Evolutionary conservation across 78 protist genomes (phyloP).

Genomic region (Isochrysis galbana): DNA sequence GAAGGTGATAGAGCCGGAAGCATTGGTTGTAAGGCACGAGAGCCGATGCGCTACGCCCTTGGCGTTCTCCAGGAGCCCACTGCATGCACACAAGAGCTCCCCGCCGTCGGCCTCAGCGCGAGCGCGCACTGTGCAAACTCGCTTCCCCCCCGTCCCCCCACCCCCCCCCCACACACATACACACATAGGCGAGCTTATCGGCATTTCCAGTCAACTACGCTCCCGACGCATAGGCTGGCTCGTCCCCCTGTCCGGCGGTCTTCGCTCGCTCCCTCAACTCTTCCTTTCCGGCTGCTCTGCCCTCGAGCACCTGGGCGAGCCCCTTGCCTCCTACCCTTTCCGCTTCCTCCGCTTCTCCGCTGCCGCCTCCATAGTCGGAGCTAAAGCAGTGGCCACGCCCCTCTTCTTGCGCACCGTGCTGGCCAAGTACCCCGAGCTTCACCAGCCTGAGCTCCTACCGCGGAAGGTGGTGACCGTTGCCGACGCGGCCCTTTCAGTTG

Average conservation of each 20-base stretch:
- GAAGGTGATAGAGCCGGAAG: no score
- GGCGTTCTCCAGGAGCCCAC: no score
- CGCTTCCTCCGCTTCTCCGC: neutral
- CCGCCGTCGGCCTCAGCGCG: no score
- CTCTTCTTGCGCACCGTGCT: neutral
- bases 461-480: neutral
- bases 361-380: neutral
- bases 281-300: neutral
- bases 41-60: no score
- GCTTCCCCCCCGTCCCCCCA: no score
- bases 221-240: neutral
- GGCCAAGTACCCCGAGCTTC: neutral
- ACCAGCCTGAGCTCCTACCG: neutral
- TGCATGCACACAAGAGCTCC: no score
- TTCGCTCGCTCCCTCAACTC: neutral
- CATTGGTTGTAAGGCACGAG: no score
- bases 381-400: neutral
- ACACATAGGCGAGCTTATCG: constrained; percentile 14
- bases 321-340: neutral
- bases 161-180: no score
- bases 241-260: neutral
- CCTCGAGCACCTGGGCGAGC: constrained; percentile 4
- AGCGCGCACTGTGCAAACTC: no score
- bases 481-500: neutral
- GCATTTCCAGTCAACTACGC: neutral